Evolutionary conservation across 2,329 filamentous ascomycete genomes (phyloP), one percentile per base, ranked within the genome.

Genomic region (Diplodia intermedia): DNA sequence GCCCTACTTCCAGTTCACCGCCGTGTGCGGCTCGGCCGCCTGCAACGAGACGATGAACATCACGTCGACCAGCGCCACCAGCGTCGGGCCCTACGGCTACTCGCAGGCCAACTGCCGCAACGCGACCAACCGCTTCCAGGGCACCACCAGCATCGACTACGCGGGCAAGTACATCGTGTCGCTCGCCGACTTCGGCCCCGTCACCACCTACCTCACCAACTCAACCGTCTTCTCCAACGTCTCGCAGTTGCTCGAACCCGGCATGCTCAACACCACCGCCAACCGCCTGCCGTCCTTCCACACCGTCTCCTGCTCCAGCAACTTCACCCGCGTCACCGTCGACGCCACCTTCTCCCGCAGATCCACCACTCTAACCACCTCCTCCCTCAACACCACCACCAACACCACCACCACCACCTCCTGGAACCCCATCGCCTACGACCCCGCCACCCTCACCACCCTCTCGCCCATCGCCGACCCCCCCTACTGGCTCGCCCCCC

Each of bases 391-490:
- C 26, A 31, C 57, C 12, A 31, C 57, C 12, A 40, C 38, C 23
- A 31, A 18, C 12, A 29, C 36, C 23, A 15, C 38, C n/a, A 52
- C 20, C 2, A 8, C 50, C 14, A 2, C 65, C 12, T 52, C 65
- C 6, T 67, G 65, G 65, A 57, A 52, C 54, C 65, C 65, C 29
- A 67, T 67, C 40, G 12, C 26, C 53, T 67, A 26, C 65, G 65
- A 57, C 40, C 18, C 9, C 26, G 0, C n/a, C 65, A 12, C 53
- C 20, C 15, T 67, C 26, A n/a, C 5, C 7, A 20, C 4, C 38
- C 14, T 9, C 1, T 18, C 26, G 3, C 3, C 9, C 1, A 15
- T 47, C 26, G 1, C 12, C 40, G 20, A 67, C 38, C 3, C 18
- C 1, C 65, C 65, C 9, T 57, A 60, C 43, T 67, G 65, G 65